Evolutionary conservation across 108 stramenopile genomes (phyloP), one percentile per base, ranked within the genome.

Genomic region (Ochromonas danica): DNA sequence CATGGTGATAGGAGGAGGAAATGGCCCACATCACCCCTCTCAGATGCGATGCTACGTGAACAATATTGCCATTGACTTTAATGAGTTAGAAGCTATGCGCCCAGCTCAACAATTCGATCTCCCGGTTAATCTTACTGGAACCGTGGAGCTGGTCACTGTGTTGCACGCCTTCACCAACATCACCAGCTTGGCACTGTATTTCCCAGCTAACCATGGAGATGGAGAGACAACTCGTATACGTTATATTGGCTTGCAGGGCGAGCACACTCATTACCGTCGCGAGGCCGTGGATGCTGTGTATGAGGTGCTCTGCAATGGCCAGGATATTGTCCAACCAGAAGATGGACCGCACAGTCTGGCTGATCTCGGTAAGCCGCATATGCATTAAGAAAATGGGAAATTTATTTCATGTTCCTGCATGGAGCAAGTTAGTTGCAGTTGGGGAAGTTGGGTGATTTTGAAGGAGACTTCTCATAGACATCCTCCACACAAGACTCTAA

Each of bases 231-330:
- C 79, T 39, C 0, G 1, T 0, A 0, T 80, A 0, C 79, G 40
- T 33, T 80, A 80, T 62, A 70, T 80, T 43, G 79, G 79, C 2
- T 3, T 80, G 25, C 79, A 80, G 38, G 79, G 79, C 1, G 79
- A 80, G 1, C 79, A 80, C 43, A 67, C 79, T 2, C 79, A 80
- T 62, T 62, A 80, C 38, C 31, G 65, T 1, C 25, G 79, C 27
- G 79, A 80, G 36, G n/a, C 79, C 36, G 72, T 75, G 3, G 10
- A 75, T 41, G 38, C 72, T 35, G 41, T 60, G 30, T 75, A 75
- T 41, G 72, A 75, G 35, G 72, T 75, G 36, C 51, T 75, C 17
- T 75, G 72, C 51, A 75, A 45, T 36, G 72, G 72, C 6, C 45
- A 75, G 31, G 72, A 75, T 41, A 60, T 75, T 36, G 14, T 31